Evolutionary conservation across 768 basidiomycete species (phyloP).

Genomic region (Asterophora parasitica): DNA sequence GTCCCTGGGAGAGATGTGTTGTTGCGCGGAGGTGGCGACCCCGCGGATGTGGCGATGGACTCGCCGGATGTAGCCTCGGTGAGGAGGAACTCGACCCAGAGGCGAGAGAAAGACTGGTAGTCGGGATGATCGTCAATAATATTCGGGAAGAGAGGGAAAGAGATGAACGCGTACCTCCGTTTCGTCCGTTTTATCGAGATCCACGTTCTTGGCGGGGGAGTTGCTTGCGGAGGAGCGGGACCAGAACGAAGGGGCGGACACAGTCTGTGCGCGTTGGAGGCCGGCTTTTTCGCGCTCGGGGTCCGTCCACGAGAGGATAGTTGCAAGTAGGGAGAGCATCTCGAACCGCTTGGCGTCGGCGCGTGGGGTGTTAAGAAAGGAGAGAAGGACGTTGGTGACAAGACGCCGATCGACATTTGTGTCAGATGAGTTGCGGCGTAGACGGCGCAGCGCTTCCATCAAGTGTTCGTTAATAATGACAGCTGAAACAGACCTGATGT

Average conservation of each 20-base stretch:
- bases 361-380: slow-evolving; percentile 86
- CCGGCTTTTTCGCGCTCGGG: slow-evolving; percentile 90
- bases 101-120: slow-evolving; percentile 88
- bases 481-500: slow-evolving; percentile 39
- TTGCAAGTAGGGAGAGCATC: slow-evolving; percentile 85
- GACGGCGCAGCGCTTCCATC: slow-evolving; percentile 93
- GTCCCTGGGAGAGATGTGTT: slow-evolving; percentile 11
- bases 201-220: slow-evolving; percentile 39
- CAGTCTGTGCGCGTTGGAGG: slow-evolving; percentile 49
- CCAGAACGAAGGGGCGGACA: slow-evolving; percentile 18
- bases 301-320: slow-evolving; percentile 92
- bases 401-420: slow-evolving; percentile 91
- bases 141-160: background rate
- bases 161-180: slow-evolving; percentile 58
- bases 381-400: slow-evolving; percentile 89
- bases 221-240: slow-evolving; percentile 21
- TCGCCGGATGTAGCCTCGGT: slow-evolving; percentile 71
- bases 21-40: slow-evolving; percentile 8
- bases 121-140: background rate
- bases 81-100: slow-evolving; percentile 97
- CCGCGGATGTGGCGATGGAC: slow-evolving; percentile 19
- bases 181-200: slow-evolving; percentile 77
- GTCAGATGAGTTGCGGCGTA: slow-evolving; percentile 81
- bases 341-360: slow-evolving; percentile 95
- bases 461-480: slow-evolving; percentile 98